Evolutionary conservation across 306 rosid species (phyloP).

Genomic region (Dalbergia cultrata): DNA sequence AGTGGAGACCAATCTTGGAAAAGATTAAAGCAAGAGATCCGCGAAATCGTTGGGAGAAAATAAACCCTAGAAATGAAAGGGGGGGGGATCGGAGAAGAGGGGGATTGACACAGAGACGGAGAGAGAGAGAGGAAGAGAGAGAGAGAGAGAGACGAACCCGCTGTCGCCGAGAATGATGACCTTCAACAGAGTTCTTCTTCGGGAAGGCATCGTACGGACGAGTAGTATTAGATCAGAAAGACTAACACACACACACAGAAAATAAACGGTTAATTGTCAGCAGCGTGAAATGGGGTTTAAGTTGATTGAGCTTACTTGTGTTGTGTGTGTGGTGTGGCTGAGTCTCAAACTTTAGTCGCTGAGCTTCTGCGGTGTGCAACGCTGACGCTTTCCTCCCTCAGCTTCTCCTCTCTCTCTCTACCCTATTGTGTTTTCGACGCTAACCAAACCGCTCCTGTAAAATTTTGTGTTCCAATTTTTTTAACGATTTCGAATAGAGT

Average conservation of each 20-base stretch:
- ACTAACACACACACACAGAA: no score
- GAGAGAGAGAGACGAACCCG: slow-evolving; percentile 68
- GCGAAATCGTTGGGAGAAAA: not conserved
- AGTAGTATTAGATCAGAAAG: not conserved
- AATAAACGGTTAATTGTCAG: not conserved
- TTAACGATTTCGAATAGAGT: no score
- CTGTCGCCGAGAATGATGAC: slow-evolving; percentile 99
- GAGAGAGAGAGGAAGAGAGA: slow-evolving; percentile 13
- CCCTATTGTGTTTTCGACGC: not conserved
- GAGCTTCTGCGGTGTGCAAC: not conserved
- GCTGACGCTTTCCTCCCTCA: not conserved
- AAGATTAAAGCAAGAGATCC: slow-evolving; percentile 21
- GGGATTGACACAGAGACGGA: not conserved
- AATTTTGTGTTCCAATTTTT: not conserved
- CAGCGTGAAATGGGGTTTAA: not conserved
- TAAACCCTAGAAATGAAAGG: not conserved
- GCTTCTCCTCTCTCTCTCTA: not conserved
- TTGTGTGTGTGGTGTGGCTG: not conserved
- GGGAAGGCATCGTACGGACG: slow-evolving; percentile 75
- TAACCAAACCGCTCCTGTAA: not conserved
- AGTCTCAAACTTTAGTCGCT: not conserved
- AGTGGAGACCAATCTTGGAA: not conserved
- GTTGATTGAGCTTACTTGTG: not conserved
- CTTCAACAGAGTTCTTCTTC: slow-evolving; percentile 95
- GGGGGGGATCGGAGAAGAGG: not conserved